Percentiles rank a stretch among this genome's conserved stretches.
phyloP scores from a whole-genome alignment of 495 filamentous ascomycete genomes.

The Neurospora sp. region DNA sequence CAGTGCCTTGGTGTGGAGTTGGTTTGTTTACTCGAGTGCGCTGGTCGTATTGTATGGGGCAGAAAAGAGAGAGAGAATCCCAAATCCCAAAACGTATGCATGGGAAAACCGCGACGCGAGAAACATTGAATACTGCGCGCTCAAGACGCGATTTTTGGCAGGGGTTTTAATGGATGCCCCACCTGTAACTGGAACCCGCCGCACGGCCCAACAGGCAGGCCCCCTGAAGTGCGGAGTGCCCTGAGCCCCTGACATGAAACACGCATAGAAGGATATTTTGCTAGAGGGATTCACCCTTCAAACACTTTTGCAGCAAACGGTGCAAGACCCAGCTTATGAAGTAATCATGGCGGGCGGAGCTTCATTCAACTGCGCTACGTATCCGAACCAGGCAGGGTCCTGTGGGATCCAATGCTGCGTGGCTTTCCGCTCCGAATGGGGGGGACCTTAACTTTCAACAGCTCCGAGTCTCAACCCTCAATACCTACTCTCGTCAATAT shows the following conservation, averaged over 20 bases:
- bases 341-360: not conserved
- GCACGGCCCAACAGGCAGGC: not conserved
- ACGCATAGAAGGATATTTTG: not conserved
- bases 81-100: not conserved
- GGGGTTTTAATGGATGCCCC: constrained; percentile 20
- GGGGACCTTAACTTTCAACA: not conserved
- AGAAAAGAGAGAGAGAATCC: not conserved
- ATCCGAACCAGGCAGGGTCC: not conserved
- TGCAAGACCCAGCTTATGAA: not conserved
- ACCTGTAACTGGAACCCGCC: not conserved
- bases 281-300: not conserved
- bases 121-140: not conserved
- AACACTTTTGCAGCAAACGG: not conserved
- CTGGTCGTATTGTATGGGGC: not conserved
- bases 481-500: not conserved
- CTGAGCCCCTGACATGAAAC: not conserved
- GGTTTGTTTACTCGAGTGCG: not conserved
- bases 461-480: not conserved
- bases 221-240: not conserved
- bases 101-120: constrained; percentile 8
- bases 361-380: not conserved
- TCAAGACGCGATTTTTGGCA: constrained; percentile 13
- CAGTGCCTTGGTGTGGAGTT: too few relatives aligned
- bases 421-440: not conserved
- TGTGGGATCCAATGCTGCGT: not conserved